Evolutionary conservation across 2,329 filamentous ascomycete genomes (phyloP).

Genomic region (Aspergillus neoniger): DNA sequence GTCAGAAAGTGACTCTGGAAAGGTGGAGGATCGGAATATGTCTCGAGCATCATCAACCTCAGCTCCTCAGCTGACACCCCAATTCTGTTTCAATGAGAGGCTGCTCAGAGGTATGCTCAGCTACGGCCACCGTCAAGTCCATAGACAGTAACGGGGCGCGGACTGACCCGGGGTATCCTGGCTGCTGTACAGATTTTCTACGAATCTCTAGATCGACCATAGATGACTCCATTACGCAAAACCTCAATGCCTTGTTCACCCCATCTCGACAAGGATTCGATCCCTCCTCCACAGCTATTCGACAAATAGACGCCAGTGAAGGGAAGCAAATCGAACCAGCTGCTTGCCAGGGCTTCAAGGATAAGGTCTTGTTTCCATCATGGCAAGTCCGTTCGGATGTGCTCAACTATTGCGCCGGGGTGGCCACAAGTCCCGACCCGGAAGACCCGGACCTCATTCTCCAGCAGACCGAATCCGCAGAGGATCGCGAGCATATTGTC

Average conservation of each 20-base stretch:
- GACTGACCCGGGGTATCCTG: conserved; percentile 15
- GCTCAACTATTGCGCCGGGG: conserved; percentile 82
- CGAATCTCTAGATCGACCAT: conserved; percentile 79
- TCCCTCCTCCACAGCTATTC: conserved; percentile 70
- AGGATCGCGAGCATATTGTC: conserved; percentile 71
- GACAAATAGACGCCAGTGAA: conserved; percentile 54
- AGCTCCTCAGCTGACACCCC: conserved; percentile 63
- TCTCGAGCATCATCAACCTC: conserved; percentile 40
- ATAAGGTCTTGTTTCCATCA: conserved; percentile 77
- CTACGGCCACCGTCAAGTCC: background rate
- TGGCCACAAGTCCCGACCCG: conserved; percentile 84
- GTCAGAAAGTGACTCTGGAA: conserved; percentile 27
- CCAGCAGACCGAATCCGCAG: conserved; percentile 69
- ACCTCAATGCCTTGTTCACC: conserved; percentile 83
- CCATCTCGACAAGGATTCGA: conserved; percentile 74
- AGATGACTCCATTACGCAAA: conserved; percentile 91
- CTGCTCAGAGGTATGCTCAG: conserved; percentile 63
- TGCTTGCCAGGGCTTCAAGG: conserved; percentile 72
- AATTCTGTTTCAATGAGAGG: conserved; percentile 75
- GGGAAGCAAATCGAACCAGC: conserved; percentile 59
- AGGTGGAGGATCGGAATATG: conserved; percentile 37
- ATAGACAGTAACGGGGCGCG: background rate
- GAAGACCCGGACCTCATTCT: conserved; percentile 76
- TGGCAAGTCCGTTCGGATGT: conserved; percentile 85
- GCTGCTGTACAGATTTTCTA: conserved; percentile 71